Base-by-base conservation (phyloP, 768 basidiomycete genomes). In the Lactifluus rugatus region DNA sequence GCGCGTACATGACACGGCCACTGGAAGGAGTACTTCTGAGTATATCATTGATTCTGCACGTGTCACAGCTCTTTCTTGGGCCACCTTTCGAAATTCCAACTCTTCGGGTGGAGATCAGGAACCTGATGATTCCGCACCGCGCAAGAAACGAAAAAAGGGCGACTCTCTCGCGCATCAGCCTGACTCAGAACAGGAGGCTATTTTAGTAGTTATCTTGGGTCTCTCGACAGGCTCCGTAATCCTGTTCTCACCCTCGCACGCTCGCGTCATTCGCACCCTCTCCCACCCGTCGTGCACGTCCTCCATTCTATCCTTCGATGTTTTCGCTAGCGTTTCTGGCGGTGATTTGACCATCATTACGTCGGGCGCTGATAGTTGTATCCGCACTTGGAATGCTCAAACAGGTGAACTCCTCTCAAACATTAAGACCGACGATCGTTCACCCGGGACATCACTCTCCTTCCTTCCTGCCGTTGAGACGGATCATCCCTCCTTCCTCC, bases 201-300 rank as follows among this genome's bases (percentile, higher is more conserved):
- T 73, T 34, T 72, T 76, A 55, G 74, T 80, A 1, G 74, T 86
- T 28, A 69, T 80, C 19, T 68, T 87, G 44, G 85, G 84, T 21
- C 73, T 86, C 47, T 78, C 82, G 6, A 75, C 83, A 65, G 85
- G 85, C 23, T 70, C 76, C n/a, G 63, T 84, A 16, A 62, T 76
- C 4, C 71, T 85, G 56, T 87, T 84, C 68, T 85, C 85, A 14
- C 82, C 83, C 0, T 73, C 74, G 1, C 82, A 83, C 66, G 80
- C 78, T 48, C 75, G 78, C 54, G 69, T 84, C 41, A 56, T 84
- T 21, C 75, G 76, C 36, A 82, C 78, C 0, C 68, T 86, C 47
- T 77, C 80, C 8, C 78, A 82, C 62, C 70, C 81, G 10, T 74
- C 79, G 10, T 82, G 79, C 64, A 75, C 76, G 5, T 71, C 81